A percentile compares a stretch with the other conserved stretches of the same genome.
These are phyloP conservation scores for Allantophomopsis cytisporea DNA, from an alignment of 2,329 filamentous ascomycete species.

Conservation along the genomic window DNA sequence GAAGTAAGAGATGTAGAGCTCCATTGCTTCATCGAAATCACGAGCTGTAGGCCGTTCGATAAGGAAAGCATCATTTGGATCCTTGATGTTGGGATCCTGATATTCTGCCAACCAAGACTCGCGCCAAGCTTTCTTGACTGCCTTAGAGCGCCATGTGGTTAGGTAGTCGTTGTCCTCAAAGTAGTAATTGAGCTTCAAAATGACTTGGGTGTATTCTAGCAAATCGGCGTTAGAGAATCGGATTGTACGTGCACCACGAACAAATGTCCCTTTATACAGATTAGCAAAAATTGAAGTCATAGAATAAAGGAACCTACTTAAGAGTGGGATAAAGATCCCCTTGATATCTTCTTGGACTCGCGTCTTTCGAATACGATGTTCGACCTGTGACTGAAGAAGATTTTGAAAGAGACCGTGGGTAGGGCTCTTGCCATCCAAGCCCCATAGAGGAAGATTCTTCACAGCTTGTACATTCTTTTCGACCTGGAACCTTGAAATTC, in stretches of 20 bases:
- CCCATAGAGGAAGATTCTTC: constrained; percentile 39
- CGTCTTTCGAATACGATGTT: constrained; percentile 23
- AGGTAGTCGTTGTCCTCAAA: constrained; percentile 33
- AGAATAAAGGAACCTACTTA: constrained; percentile 13
- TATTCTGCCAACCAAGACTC: constrained; percentile 30
- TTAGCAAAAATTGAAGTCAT: too few relatives aligned
- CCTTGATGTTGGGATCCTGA: constrained; percentile 19
- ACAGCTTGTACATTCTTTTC: constrained; percentile 39
- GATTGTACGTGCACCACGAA: constrained; percentile 29
- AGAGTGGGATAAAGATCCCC: constrained; percentile 29
- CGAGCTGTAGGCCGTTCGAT: constrained; percentile 19
- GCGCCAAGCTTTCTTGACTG: constrained; percentile 29
- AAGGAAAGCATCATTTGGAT: constrained; percentile 13
- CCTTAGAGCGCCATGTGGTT: constrained; percentile 28
- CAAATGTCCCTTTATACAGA: constrained; percentile 13
- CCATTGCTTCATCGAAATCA: constrained; percentile 18
- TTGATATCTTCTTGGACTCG: constrained; percentile 24
- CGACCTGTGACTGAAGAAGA: constrained; percentile 33
- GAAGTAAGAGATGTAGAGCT: constrained; percentile 24
- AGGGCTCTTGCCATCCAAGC: constrained; percentile 35
- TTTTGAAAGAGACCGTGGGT: constrained; percentile 40
- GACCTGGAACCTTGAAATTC: constrained; percentile 38
- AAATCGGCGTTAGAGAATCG: constrained; percentile 26
- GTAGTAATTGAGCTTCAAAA: constrained; percentile 32
- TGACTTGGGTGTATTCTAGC: constrained; percentile 26